Base-by-base conservation (phyloP, 768 basidiomycete species). In the Serendipita sp. region DNA sequence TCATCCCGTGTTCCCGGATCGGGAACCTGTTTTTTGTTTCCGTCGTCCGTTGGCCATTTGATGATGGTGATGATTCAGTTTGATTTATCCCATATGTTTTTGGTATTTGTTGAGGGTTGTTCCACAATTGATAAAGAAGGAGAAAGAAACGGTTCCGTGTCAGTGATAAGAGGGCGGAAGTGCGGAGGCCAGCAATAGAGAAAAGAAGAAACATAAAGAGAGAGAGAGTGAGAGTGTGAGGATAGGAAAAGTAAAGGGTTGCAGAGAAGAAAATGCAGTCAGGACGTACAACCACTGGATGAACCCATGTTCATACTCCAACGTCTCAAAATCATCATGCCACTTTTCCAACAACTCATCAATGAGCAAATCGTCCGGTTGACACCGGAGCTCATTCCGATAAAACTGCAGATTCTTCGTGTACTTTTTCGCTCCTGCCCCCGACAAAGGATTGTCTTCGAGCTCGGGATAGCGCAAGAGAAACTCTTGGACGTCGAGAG, bases 271-370 rank as follows among this genome's bases (percentile, higher is more conserved):
- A n/a, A n/a, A n/a, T n/a, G n/a, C n/a, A n/a, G n/a, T 42, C 11
- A 42, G 42, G 42, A 74, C 86, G 68, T 72, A 88, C 83, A 89
- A 70, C 86, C 88, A 89, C 68, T 89, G 87, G 45, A 89, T 84
- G 70, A 79, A 88, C 1, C 81, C 82, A 68, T 89, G 88, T 63
- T 82, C 82, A 65, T 74, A 70, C 70, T 90, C 88, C 31, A 90
- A 74, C 64, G 75, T 79, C 31, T 72, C 68, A 66, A 84, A 84
- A 67, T 88, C 77, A 3, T 81, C 81, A 62, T 76, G 67, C 85
- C 85, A 89, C 67, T 76, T 72, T 50, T 78, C 71, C 68, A 83
- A 84, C 17, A 88, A 75, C 65, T 86, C 81, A 58, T 83, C 80
- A 67, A 88, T 79, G 53, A 77, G 72, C 24, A 81, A 70, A 65